These are phyloP conservation scores for Phytophthora sojae DNA, from an alignment of 352 stramenopile genomes.

Conservation along the genomic window DNA sequence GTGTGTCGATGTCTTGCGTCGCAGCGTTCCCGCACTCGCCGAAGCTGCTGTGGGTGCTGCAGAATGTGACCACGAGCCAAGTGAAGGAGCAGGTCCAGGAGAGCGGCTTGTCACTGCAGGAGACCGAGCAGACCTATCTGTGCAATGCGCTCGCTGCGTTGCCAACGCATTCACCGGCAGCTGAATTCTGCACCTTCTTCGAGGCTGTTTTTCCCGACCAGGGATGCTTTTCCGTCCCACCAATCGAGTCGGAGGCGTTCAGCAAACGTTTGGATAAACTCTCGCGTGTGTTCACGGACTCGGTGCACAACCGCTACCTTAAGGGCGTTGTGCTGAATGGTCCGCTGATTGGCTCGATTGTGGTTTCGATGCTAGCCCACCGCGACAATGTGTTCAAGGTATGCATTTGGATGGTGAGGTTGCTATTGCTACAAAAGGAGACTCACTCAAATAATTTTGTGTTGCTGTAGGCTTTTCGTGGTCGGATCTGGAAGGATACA, in stretches of 20 bases:
- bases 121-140: conserved; percentile 71
- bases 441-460: not conserved
- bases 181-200: conserved; percentile 53
- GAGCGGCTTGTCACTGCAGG: conserved; percentile 60
- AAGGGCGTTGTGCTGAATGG: conserved; percentile 80
- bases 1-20: not conserved
- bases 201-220: conserved; percentile 63
- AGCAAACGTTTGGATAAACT: conserved; percentile 77
- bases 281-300: conserved; percentile 59
- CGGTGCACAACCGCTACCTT: conserved; percentile 68
- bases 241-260: conserved; percentile 49
- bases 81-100: conserved; percentile 71
- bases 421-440: not conserved
- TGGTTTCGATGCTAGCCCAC: conserved; percentile 81
- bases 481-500: conserved; percentile 76
- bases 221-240: conserved; percentile 58
- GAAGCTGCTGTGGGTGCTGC: conserved; percentile 78
- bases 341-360: conserved; percentile 69
- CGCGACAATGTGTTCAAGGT: conserved; percentile 74
- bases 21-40: conserved; percentile 77
- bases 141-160: conserved; percentile 52
- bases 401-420: not conserved
- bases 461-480: conserved; percentile 58
- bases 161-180: conserved; percentile 28
- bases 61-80: conserved; percentile 65